Evolutionary conservation across 2,329 filamentous ascomycete species (phyloP).

Genomic region (Penicillium nordicum): DNA sequence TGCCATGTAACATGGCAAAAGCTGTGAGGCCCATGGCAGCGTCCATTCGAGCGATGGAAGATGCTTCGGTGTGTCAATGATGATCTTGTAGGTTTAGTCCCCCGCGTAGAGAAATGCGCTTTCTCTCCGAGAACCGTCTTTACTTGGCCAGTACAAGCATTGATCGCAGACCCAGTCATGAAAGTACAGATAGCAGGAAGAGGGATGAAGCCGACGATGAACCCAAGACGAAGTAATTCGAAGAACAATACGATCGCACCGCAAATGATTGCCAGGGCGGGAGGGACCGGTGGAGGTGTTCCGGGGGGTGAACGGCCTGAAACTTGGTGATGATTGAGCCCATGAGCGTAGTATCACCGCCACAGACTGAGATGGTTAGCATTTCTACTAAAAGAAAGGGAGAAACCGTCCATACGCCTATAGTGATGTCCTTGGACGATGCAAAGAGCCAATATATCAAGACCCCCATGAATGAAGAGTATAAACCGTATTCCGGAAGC

Average conservation of each 20-base stretch:
- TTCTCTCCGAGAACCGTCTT: conserved; percentile 51
- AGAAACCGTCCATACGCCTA: conserved; percentile 63
- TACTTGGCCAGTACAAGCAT: conserved; percentile 6
- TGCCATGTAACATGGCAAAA: conserved; percentile 67
- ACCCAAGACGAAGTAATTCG: conserved; percentile 68
- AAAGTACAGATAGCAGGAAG: conserved; percentile 8
- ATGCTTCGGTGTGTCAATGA: conserved; percentile 73
- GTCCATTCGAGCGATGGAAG: conserved; percentile 64
- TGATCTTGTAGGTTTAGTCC: conserved; percentile 69
- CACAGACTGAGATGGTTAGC: conserved; percentile 61
- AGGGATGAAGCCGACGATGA: conserved; percentile 12
- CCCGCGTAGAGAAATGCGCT: conserved; percentile 63
- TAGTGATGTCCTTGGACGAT: conserved; percentile 94
- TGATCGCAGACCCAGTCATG: conserved; percentile 10
- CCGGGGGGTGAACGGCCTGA: conserved; percentile 51
- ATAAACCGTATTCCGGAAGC: conserved; percentile 74
- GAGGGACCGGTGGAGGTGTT: conserved; percentile 60
- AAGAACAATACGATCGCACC: conserved; percentile 72
- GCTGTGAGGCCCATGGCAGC: conserved; percentile 79
- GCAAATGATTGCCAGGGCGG: conserved; percentile 70
- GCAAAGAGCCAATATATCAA: conserved; percentile 94
- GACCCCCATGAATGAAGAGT: conserved; percentile 91
- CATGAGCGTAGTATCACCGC: conserved; percentile 83
- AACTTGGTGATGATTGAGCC: conserved; percentile 72
- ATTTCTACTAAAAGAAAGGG: conserved; percentile 17